These are phyloP conservation scores for Magnusiomyces fungicola DNA, from an alignment of 1,139 yeast genomes.

Conservation along the genomic window DNA sequence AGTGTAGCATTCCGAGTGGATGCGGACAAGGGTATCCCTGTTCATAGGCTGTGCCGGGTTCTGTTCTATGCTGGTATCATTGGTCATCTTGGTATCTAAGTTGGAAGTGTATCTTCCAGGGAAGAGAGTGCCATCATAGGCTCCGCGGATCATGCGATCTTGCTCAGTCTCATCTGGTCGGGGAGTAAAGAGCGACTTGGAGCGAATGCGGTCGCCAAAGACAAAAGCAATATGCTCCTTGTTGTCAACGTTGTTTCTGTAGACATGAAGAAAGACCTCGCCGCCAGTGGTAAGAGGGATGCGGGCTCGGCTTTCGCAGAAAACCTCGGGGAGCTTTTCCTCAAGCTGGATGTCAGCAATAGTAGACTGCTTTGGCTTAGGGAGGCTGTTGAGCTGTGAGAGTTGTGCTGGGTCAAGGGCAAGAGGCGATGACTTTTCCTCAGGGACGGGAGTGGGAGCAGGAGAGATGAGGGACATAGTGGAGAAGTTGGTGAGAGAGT, in stretches of 20 bases:
- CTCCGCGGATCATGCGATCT: conserved; percentile 96
- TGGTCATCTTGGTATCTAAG: conserved; percentile 13
- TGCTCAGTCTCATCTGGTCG: conserved; percentile 73
- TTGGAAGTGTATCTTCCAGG: conserved; percentile 69
- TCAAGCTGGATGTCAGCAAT: conserved; percentile 19
- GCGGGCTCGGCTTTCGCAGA: conserved; percentile 85
- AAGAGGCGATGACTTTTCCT: not conserved
- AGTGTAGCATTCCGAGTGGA: conserved; percentile 96
- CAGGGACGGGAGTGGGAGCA: not conserved
- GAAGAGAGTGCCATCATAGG: conserved; percentile 78
- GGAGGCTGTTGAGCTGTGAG: conserved; percentile 8
- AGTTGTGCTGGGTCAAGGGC: not conserved
- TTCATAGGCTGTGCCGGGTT: not conserved
- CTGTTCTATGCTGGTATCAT: not conserved
- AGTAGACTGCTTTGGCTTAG: conserved; percentile 6
- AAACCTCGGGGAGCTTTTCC: conserved; percentile 56
- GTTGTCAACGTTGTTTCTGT: conserved; percentile 74
- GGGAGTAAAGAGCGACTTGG: conserved; percentile 57
- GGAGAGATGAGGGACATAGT: conserved; percentile 7
- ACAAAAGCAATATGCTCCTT: conserved; percentile 97
- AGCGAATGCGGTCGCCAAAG: conserved; percentile 85
- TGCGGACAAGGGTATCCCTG: conserved; percentile 53
- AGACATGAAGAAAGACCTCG: conserved; percentile 85
- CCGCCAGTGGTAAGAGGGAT: conserved; percentile 92
- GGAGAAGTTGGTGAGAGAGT: not conserved